Evolutionary conservation across 495 filamentous ascomycete genomes (phyloP), one percentile per base, ranked within the genome.

Genomic region (Lichenothelia convexa): DNA sequence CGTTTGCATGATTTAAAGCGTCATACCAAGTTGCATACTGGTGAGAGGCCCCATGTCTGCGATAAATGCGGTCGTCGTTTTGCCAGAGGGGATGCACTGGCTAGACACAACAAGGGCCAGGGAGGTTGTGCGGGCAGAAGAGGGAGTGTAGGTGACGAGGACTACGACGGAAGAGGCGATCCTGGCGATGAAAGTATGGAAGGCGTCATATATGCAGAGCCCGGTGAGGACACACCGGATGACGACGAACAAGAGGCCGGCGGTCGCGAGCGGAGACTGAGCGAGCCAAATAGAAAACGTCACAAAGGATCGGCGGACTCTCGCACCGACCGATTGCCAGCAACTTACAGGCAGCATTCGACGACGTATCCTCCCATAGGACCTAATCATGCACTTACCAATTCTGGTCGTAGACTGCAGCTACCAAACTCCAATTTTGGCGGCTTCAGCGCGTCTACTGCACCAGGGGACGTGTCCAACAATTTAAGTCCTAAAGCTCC

Each of bases 1-100:
- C 70, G 89, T 40, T 64, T 95, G 18, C 89, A 99, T 49, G 89
- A 99, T 49, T 61, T 99, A 37, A 99, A 99, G 60, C 73, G 89
- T 29, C 89, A 99, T 52, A 80, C 76, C 30, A 95, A 95, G 55
- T 68, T 99, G 13, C 89, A 99, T 51, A 94, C 91, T 11, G 89
- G 89, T 12, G 89, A 99, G 58, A 75, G 91, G 43, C 85, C 86
- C 8, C 89, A 95, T 47, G 78, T 84, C 8, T 99, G 89, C 45
- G 75, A 79, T 20, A 93, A 87, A 53, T 97, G 89, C 50, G 82
- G 87, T 27, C 71, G 89, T 35, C 77, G 82, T 36, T 99, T 99
- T 59, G 89, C 89, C 20, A 78, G 89, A 40, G 89, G 89, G 4
- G 89, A 99, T 58, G 89, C 89, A 12, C 58, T 99, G 18, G 89